Evolutionary conservation across 768 basidiomycete species (phyloP), one percentile per base, ranked within the genome.

Genomic region (Serendipita indica): DNA sequence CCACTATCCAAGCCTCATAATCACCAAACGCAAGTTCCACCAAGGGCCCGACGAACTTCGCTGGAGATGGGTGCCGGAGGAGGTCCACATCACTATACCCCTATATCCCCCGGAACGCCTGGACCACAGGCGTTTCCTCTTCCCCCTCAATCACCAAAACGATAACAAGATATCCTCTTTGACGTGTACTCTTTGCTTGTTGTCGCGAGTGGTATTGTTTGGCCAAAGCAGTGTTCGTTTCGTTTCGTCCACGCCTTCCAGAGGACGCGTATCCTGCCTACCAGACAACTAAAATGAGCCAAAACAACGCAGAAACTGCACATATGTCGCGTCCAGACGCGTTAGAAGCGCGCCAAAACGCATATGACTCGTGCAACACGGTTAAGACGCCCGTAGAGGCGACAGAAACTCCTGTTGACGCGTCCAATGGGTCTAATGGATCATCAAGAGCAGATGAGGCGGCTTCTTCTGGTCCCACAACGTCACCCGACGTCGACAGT

Each of bases 31-130:
- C 49, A 16, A n/a, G 22, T 28, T 54, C 49, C 49, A 54, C 10
- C 32, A 10, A 27, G 7, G 30, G 22, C 49, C n/a, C 7, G 49
- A 54, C 49, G 49, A n/a, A 28, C 49, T 4, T 54, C 49, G 12
- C 32, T 54, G 22, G 49, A 54, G 32, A 20, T 54, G 49, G 49
- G 49, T 4, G n/a, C 49, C n/a, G 49, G 49, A 4, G 49, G 49
- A 25, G 49, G 49, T 10, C 20, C 16, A 10, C 49, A 54, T 18
- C 10, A n/a, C 1, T 54, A 54, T 18, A 30, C 32, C 32, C 49
- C 49, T 33, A 20, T 54, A 4, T 43, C 41, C n/a, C 41, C 41
- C 27, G 41, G 41, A 6, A 43, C 5, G 27, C 4, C 49, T 22
- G 49, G 49, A 10, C 49, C 49, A 12, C n/a, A 18, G 27, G 18